Conservation (phyloP, 2,329 filamentous ascomycete genomes). For the Xylariaceae sp. region DNA sequence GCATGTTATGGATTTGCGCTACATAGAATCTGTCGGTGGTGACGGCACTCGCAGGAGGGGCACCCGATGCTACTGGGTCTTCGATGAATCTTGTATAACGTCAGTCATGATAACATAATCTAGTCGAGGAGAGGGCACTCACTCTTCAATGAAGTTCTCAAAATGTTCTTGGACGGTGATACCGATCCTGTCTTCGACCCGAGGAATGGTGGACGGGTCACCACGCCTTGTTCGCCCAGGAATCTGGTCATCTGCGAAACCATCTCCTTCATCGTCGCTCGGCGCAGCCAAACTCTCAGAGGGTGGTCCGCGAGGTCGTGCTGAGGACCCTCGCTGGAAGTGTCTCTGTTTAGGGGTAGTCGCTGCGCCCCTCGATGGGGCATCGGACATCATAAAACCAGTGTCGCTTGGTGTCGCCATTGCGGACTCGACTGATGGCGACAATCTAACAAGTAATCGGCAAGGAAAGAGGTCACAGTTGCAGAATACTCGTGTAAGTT, state of each 20-base stretch:
- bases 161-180: conserved; percentile 72
- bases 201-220: conserved; percentile 53
- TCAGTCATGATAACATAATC: not conserved
- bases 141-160: conserved; percentile 76
- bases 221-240: conserved; percentile 46
- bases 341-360: conserved; percentile 40
- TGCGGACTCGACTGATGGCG: conserved; percentile 5
- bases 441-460: too few relatives aligned
- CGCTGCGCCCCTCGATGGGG: conserved; percentile 35
- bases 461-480: conserved; percentile 35
- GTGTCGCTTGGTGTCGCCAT: conserved; percentile 54
- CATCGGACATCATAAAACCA: conserved; percentile 56
- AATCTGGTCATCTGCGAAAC: conserved; percentile 61
- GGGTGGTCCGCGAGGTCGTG: conserved; percentile 54
- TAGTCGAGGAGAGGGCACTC: conserved; percentile 21
- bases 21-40: conserved; percentile 81
- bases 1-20: conserved; percentile 76
- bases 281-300: conserved; percentile 57
- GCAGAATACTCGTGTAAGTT: not conserved
- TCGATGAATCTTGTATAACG: conserved; percentile 54
- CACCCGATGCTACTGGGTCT: conserved; percentile 59
- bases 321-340: conserved; percentile 46
- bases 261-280: conserved; percentile 60
- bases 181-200: conserved; percentile 73
- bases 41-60: conserved; percentile 63